phyloP scores from a whole-genome alignment of 371 early-diverging fungal genomes.

The Mucor plumbeus region DNA sequence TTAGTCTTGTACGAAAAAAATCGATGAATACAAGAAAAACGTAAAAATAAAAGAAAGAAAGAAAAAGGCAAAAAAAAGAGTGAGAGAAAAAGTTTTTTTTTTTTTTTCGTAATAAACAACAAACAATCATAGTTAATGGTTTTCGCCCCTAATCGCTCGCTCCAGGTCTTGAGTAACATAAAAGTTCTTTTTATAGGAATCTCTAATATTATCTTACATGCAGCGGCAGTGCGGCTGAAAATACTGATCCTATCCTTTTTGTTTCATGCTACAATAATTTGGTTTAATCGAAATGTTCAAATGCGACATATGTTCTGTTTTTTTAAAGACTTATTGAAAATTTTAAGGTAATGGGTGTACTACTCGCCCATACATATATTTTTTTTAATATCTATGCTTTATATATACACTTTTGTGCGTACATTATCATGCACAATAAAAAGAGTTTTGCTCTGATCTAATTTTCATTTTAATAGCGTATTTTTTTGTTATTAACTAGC shows the following conservation, averaged over 20 bases:
- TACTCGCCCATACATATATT: too few relatives aligned
- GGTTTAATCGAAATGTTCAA: neutral
- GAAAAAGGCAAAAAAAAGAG: neutral
- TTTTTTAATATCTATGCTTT: too few relatives aligned
- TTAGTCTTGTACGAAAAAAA: neutral
- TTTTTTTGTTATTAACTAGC: too few relatives aligned
- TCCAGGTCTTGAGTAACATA: neutral
- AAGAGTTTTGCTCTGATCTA: too few relatives aligned
- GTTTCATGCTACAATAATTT: neutral
- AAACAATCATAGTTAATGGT: neutral
- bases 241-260: neutral
- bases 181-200: neutral
- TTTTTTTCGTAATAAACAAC: conserved; percentile 1
- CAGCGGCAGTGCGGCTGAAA: conserved; percentile 1
- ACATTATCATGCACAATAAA: too few relatives aligned
- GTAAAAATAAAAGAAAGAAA: neutral
- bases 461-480: too few relatives aligned
- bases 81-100: neutral
- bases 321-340: too few relatives aligned
- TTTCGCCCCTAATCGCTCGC: neutral
- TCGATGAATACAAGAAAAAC: neutral
- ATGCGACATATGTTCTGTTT: neutral
- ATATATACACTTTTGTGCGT: too few relatives aligned
- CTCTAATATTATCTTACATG: neutral
- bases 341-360: too few relatives aligned